These are phyloP conservation scores for Solanum aculeatissimum DNA, from an alignment of 305 asterid genomes.

Conservation along the genomic window DNA sequence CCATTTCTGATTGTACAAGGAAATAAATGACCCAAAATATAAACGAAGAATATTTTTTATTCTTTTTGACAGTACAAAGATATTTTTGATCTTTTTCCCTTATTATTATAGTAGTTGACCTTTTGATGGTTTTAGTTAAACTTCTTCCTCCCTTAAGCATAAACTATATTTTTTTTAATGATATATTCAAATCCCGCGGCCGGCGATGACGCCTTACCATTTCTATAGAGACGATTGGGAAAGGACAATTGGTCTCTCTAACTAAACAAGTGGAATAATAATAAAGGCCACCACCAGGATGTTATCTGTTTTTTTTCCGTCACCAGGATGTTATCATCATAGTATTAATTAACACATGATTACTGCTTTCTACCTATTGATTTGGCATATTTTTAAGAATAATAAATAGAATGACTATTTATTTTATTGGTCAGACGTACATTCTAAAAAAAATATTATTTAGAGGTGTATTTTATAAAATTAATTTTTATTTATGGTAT, in stretches of 20 bases:
- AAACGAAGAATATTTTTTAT: rapidly evolving
- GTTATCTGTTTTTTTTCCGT: background rate
- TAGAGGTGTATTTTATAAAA: too few relatives aligned
- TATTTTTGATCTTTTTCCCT: too few relatives aligned
- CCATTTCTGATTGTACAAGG: too few relatives aligned
- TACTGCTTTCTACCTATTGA: background rate
- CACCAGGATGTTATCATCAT: background rate
- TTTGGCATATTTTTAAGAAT: background rate
- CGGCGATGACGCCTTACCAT: background rate
- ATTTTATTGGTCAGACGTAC: too few relatives aligned
- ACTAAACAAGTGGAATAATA: background rate
- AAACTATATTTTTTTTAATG: background rate
- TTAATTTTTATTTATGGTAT: too few relatives aligned
- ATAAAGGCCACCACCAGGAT: background rate
- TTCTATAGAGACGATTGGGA: background rate
- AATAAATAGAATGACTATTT: too few relatives aligned
- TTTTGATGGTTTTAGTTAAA: background rate
- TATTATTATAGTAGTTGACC: background rate
- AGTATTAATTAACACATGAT: background rate
- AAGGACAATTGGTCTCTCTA: background rate
- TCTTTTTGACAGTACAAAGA: too few relatives aligned
- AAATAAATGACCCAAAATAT: too few relatives aligned
- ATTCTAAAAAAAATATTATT: too few relatives aligned
- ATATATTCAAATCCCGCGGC: background rate
- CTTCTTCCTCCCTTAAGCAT: background rate